Percentiles rank a stretch among this genome's conserved stretches.
These are phyloP conservation scores for Oryza glaberrima DNA, from an alignment of 176 grass and related monocot species.

Conservation along the genomic window DNA sequence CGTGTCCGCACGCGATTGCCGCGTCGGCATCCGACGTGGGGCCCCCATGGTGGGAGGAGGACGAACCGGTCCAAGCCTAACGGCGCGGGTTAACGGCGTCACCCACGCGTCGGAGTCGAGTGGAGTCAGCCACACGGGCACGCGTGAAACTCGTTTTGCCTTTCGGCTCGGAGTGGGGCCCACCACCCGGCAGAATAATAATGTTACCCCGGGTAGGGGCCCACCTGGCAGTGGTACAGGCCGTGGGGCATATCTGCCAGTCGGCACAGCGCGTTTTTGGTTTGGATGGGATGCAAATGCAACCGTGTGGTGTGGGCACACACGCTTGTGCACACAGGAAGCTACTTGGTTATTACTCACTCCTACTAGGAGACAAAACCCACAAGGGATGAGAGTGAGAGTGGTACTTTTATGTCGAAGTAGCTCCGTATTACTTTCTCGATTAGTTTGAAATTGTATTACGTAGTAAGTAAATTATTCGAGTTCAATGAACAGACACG, in stretches of 20 bases:
- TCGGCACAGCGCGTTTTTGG: not conserved
- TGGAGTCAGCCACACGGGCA: not conserved
- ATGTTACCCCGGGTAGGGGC: not conserved
- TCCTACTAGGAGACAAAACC: no score
- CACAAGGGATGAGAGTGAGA: no score
- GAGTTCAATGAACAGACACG: no score
- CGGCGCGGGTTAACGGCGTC: slow-evolving; percentile 5
- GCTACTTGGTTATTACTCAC: no score
- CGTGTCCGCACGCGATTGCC: not conserved
- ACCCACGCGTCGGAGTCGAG: not conserved
- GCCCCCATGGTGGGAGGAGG: not conserved
- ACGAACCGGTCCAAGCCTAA: not conserved
- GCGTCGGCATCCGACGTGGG: slow-evolving; percentile 25
- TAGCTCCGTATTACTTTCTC: no score
- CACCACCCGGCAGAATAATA: not conserved
- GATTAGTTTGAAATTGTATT: no score
- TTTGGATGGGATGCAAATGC: no score
- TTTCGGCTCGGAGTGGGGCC: not conserved
- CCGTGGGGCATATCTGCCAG: slow-evolving; percentile 26
- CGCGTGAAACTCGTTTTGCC: slow-evolving; percentile 57
- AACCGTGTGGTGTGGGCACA: no score
- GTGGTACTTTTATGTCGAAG: no score
- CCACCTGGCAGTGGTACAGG: not conserved
- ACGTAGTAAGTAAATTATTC: no score
- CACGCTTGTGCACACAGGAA: no score